These are phyloP conservation scores for Phytophthora cryptogea DNA, from an alignment of 352 stramenopile genomes.

Conservation along the genomic window DNA sequence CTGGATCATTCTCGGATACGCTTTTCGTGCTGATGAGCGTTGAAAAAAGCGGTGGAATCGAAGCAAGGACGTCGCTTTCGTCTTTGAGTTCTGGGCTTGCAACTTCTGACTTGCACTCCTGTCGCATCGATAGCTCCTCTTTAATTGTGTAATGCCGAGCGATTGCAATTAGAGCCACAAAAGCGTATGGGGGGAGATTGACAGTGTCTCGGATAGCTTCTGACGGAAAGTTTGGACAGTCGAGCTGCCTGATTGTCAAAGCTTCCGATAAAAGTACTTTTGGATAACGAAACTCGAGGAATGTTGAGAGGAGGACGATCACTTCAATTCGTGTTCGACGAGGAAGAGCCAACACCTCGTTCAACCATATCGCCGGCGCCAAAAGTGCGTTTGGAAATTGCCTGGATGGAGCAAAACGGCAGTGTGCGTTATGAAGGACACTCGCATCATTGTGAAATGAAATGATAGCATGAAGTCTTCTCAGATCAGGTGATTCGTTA, in stretches of 20 bases:
- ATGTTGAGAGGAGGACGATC: conserved; percentile 35
- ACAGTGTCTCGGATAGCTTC: conserved; percentile 41
- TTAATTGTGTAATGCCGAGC: conserved; percentile 36
- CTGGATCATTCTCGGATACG: not conserved
- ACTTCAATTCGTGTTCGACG: conserved; percentile 41
- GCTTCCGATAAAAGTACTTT: conserved; percentile 48
- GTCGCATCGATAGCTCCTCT: conserved; percentile 23
- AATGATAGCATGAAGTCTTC: conserved; percentile 44
- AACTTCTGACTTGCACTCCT: conserved; percentile 6
- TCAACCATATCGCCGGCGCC: conserved; percentile 42
- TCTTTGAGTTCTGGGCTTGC: conserved; percentile 10
- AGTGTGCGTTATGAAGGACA: conserved; percentile 48
- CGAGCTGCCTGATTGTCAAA: conserved; percentile 49
- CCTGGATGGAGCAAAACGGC: conserved; percentile 48
- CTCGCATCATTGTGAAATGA: conserved; percentile 54
- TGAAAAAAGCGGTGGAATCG: conserved; percentile 45
- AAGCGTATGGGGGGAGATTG: conserved; percentile 47
- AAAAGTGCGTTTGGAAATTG: conserved; percentile 31
- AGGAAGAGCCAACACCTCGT: conserved; percentile 35
- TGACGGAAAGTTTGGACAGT: conserved; percentile 17
- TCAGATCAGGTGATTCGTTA: conserved; percentile 31
- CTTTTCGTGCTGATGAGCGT: conserved; percentile 34
- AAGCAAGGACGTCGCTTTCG: conserved; percentile 40
- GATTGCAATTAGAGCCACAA: conserved; percentile 41
- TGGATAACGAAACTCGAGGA: conserved; percentile 49